These are phyloP conservation scores for Pontederia paniculata DNA, from an alignment of 176 grass and related monocot species.

Conservation along the genomic window DNA sequence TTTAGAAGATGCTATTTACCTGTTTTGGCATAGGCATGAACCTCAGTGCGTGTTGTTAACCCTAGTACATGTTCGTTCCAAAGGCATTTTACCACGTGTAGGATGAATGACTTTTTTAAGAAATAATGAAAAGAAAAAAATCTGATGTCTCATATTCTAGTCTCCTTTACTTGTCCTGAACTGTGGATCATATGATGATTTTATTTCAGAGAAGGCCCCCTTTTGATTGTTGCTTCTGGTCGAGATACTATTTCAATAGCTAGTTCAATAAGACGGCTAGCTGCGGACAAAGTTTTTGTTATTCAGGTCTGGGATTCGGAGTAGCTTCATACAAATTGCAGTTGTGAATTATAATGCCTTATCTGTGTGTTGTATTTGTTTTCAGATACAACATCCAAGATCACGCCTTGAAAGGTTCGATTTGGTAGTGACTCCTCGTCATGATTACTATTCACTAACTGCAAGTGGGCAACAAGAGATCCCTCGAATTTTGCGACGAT, in stretches of 20 bases:
- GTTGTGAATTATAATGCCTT: background rate
- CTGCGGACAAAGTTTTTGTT: constrained; percentile 70
- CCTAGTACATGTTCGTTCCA: too few relatives aligned
- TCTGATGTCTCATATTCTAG: background rate
- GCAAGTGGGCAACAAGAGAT: constrained; percentile 57
- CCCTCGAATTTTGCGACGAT: constrained; percentile 47
- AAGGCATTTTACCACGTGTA: too few relatives aligned
- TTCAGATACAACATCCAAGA: constrained; percentile 86
- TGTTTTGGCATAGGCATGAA: too few relatives aligned
- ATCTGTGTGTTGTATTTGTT: constrained; percentile 8
- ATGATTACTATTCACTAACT: constrained; percentile 89
- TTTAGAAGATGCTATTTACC: too few relatives aligned
- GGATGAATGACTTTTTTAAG: too few relatives aligned
- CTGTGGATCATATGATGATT: constrained; percentile 9
- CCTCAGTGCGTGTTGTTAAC: too few relatives aligned
- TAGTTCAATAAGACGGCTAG: constrained; percentile 60
- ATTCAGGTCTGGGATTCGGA: constrained; percentile 45
- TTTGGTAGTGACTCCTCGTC: constrained; percentile 74
- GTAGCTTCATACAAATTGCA: background rate
- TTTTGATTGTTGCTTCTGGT: constrained; percentile 73
- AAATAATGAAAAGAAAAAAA: too few relatives aligned
- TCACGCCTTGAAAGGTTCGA: constrained; percentile 72
- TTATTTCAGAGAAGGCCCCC: constrained; percentile 66
- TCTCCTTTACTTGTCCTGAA: constrained; percentile 9
- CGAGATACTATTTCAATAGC: constrained; percentile 75